These are phyloP conservation scores for Zasmidium cellare DNA, from an alignment of 2,329 filamentous ascomycete genomes.

Conservation along the genomic window DNA sequence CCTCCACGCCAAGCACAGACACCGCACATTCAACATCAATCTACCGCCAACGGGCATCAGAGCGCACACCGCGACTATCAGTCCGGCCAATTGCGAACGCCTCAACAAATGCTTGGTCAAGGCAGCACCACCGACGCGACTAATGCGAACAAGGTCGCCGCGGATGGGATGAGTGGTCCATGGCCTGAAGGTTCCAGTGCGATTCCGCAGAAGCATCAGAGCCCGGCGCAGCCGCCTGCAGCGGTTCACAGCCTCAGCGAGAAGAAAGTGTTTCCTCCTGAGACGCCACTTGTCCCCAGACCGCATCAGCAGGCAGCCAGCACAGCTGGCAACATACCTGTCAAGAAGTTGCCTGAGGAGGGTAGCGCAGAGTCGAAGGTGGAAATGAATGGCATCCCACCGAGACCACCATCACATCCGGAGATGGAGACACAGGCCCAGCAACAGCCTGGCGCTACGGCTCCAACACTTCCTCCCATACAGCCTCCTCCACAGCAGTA, in stretches of 20 bases:
- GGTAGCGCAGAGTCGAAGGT: background rate
- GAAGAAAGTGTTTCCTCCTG: slow-evolving; percentile 24
- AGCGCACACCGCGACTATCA: slow-evolving; percentile 3
- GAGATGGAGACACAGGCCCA: background rate
- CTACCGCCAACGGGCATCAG: slow-evolving; percentile 16
- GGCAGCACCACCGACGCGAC: slow-evolving; percentile 9
- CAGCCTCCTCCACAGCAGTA: background rate
- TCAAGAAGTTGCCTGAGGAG: slow-evolving; percentile 29
- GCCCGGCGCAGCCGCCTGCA: slow-evolving; percentile 20
- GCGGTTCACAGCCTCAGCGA: slow-evolving; percentile 20
- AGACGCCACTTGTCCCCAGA: slow-evolving; percentile 29
- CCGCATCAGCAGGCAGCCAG: slow-evolving; percentile 25
- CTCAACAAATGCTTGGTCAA: slow-evolving; percentile 19
- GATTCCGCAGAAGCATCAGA: slow-evolving; percentile 34
- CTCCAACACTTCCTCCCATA: background rate
- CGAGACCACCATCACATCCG: background rate
- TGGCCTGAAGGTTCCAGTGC: slow-evolving; percentile 31
- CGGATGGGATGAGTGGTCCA: slow-evolving; percentile 35
- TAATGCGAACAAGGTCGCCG: slow-evolving; percentile 26
- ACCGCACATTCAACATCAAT: slow-evolving; percentile 10
- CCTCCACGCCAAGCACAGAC: slow-evolving; percentile 8
- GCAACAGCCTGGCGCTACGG: too few relatives aligned
- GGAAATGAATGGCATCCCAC: background rate
- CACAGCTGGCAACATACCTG: slow-evolving; percentile 28
- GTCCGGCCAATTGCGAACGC: slow-evolving; percentile 3